Percentiles rank a stretch among this genome's conserved stretches.
These are phyloP conservation scores for Podospora pseudocomata DNA, from an alignment of 495 filamentous ascomycete species.

Conservation along the genomic window DNA sequence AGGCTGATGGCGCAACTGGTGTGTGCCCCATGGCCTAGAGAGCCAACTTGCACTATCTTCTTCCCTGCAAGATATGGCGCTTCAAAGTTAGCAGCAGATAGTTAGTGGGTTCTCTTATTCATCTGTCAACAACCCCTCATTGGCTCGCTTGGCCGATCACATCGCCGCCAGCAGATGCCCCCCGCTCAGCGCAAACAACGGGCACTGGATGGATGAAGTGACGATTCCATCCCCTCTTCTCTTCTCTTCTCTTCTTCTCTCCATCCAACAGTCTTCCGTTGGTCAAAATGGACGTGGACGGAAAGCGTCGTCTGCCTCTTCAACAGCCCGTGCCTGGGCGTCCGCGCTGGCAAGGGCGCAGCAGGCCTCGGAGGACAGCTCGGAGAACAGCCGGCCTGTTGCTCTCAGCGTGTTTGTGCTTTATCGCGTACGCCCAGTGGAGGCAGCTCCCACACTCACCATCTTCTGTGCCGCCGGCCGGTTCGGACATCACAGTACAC, in stretches of 20 bases:
- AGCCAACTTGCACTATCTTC: neutral
- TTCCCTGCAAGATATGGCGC: neutral
- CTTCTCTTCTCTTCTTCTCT: neutral
- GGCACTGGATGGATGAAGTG: neutral
- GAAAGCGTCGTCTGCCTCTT: neutral
- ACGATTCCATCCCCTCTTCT: neutral
- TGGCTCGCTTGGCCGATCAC: neutral
- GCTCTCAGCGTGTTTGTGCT: slow-evolving; percentile 17
- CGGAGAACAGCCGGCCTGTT: neutral
- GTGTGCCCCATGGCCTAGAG: neutral
- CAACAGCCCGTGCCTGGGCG: neutral
- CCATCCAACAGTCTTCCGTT: neutral
- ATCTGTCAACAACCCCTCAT: neutral
- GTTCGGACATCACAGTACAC: slow-evolving; percentile 19
- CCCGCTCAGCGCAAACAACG: neutral
- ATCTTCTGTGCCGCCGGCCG: neutral
- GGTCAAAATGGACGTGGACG: neutral
- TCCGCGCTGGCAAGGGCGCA: neutral
- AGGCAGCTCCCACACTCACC: slow-evolving; percentile 34
- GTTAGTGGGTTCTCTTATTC: neutral
- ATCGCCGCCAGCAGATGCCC: neutral
- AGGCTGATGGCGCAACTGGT: neutral
- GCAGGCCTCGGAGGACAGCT: neutral
- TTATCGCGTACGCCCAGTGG: slow-evolving; percentile 50
- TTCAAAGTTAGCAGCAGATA: neutral